Evolutionary conservation across 257 asterid species (phyloP), one percentile per base, ranked within the genome.

Genomic region (Buddleja alternifolia): DNA sequence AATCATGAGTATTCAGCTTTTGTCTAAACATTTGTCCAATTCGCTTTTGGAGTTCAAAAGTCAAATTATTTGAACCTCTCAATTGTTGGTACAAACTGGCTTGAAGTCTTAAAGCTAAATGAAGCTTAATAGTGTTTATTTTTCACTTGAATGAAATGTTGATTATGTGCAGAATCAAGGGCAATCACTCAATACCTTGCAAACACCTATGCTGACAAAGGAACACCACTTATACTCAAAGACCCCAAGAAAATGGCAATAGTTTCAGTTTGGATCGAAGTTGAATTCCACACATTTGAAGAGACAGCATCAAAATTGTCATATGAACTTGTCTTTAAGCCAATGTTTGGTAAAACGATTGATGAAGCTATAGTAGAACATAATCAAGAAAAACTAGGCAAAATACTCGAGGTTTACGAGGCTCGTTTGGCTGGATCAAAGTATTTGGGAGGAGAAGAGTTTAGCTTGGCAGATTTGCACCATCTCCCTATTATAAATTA

Each of bases 391-490:
- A 69, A 76, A 24, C 73, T 85, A 55, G 75, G 58, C 1, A 44
- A 55, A 52, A 72, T 85, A 47, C 86, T 85, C 16, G 88, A 85
- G 40, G 70, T 80, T 8, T 85, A 85, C 32, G 88, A 83, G 61
- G 52, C 76, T 10, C 76, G 78, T 4, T 67, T 85, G 81, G 8
- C 70, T 8, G 21, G 48, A 10, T 68, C 77, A 2, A 85, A 85
- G 55, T 83, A 85, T 63, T 69, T 85, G 72, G 86, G 67, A 4
- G 88, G 86, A 0, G 88, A 85, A 7, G 53, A 46, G 19, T 85
- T 74, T 56, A 74, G 81, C 51, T 53, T 85, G 8, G 85, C 83
- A 2, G 91, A 85, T 79, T 71, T 85, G 41, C 74, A 78, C 42
- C 91, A 85, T 53, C 34, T 81, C 3, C 86, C 91, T 0, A 61